These are phyloP conservation scores for Moelleriella libera DNA, from an alignment of 2,329 filamentous ascomycete species.

Conservation along the genomic window DNA sequence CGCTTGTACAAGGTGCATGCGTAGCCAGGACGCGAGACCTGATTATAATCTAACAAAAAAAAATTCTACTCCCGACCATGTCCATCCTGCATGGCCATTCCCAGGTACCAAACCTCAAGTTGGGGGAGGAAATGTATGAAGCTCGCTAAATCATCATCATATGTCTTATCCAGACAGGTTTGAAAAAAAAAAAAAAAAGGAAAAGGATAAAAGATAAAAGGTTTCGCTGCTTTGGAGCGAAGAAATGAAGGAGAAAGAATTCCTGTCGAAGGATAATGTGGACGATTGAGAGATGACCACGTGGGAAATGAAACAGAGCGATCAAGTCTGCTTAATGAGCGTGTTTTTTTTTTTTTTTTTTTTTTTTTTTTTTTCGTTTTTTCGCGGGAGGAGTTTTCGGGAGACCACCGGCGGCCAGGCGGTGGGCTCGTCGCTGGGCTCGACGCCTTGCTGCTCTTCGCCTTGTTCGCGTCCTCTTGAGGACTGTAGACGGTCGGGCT, in stretches of 20 bases:
- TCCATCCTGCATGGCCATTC: too few relatives aligned
- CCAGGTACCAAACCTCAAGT: too few relatives aligned
- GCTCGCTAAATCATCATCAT: too few relatives aligned
- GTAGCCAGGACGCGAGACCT: too few relatives aligned
- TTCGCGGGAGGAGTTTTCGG: background rate
- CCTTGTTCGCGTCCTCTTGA: slow-evolving; percentile 3
- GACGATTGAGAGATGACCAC: background rate
- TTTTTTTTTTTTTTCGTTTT: background rate
- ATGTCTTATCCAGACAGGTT: too few relatives aligned
- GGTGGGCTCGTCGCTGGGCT: background rate
- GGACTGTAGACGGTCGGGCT: slow-evolving; percentile 40
- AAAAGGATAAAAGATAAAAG: too few relatives aligned
- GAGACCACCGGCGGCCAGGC: background rate
- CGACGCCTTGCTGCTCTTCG: background rate
- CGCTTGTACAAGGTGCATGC: too few relatives aligned
- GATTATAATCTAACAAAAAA: too few relatives aligned
- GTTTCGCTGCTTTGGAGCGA: too few relatives aligned
- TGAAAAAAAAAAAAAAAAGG: too few relatives aligned
- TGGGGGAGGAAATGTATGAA: too few relatives aligned
- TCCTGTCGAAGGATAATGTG: background rate
- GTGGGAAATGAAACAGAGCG: background rate
- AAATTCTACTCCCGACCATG: too few relatives aligned
- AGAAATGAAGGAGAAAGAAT: background rate
- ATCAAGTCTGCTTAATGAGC: background rate
- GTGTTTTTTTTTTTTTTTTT: background rate